These are phyloP conservation scores for Abelmoschus esculentus DNA, from an alignment of 345 rosid genomes.

Conservation along the genomic window DNA sequence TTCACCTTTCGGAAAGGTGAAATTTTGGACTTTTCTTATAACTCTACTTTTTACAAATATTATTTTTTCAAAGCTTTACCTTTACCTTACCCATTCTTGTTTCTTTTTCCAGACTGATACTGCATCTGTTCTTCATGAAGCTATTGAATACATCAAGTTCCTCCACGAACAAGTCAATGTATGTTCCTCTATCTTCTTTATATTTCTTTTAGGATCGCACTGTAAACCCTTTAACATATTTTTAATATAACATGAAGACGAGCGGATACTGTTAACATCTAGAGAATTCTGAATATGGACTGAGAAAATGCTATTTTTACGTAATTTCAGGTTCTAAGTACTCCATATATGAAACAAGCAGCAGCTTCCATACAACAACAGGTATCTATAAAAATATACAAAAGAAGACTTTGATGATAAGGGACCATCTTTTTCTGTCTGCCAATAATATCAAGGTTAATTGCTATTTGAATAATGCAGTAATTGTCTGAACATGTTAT, in stretches of 20 bases:
- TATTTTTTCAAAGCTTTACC: constrained; percentile 9
- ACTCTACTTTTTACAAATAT: background rate
- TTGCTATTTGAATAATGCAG: background rate
- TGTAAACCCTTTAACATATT: background rate
- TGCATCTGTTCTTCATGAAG: constrained; percentile 92
- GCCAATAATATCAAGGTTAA: background rate
- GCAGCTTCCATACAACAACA: constrained; percentile 53
- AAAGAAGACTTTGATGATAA: background rate
- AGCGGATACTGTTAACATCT: background rate
- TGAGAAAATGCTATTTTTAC: constrained; percentile 11
- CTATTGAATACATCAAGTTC: constrained; percentile 68
- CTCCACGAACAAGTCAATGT: constrained; percentile 76
- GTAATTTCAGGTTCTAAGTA: constrained; percentile 43
- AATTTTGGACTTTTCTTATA: constrained; percentile 5
- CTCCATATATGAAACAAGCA: constrained; percentile 56
- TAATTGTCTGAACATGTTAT: too few relatives aligned
- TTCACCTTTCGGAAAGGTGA: constrained; percentile 96
- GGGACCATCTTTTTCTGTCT: background rate
- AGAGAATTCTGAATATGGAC: background rate
- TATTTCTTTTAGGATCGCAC: background rate
- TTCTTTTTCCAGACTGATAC: constrained; percentile 62
- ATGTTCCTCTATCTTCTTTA: constrained; percentile 17
- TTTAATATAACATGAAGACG: background rate
- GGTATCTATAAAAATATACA: constrained; percentile 26
- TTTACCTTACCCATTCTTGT: background rate